Conservation (phyloP, 1,139 yeast species). For the Taphrina deformans region DNA sequence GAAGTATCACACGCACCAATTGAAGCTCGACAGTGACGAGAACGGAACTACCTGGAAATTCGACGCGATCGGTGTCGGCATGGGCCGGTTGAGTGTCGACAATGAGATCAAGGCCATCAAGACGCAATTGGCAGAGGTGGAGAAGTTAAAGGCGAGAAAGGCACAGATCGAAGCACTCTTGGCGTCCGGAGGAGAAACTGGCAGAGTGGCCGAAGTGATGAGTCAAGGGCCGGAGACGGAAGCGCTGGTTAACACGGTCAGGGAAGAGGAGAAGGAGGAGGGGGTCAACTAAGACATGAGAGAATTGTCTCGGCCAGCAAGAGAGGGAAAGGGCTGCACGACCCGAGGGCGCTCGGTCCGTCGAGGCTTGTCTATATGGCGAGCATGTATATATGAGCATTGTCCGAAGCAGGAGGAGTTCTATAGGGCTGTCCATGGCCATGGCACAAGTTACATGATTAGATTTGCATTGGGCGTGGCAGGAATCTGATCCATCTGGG, state of each 20-base stretch:
- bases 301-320: too few relatives aligned
- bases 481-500: not conserved
- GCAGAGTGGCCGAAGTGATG: not conserved
- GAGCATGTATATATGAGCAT: too few relatives aligned
- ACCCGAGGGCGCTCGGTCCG: too few relatives aligned
- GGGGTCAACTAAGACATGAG: too few relatives aligned
- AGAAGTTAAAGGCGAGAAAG: not conserved
- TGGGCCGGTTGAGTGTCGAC: slow-evolving; percentile 18
- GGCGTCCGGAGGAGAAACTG: not conserved
- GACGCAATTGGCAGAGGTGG: slow-evolving; percentile 35
- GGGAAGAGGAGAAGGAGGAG: too few relatives aligned
- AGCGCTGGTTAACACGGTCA: not conserved
- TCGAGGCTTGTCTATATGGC: too few relatives aligned
- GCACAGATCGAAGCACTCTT: slow-evolving; percentile 17
- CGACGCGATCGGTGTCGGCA: slow-evolving; percentile 42
- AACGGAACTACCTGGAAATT: slow-evolving; percentile 54
- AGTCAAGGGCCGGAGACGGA: not conserved
- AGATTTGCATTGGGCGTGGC: not conserved
- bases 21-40: slow-evolving; percentile 64
- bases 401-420: too few relatives aligned
- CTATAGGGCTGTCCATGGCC: too few relatives aligned
- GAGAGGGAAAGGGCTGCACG: too few relatives aligned
- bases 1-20: slow-evolving; percentile 73
- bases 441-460: too few relatives aligned
- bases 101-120: slow-evolving; percentile 11